Conservation (phyloP, 768 basidiomycete genomes). For the Austroboletus eburneus region DNA sequence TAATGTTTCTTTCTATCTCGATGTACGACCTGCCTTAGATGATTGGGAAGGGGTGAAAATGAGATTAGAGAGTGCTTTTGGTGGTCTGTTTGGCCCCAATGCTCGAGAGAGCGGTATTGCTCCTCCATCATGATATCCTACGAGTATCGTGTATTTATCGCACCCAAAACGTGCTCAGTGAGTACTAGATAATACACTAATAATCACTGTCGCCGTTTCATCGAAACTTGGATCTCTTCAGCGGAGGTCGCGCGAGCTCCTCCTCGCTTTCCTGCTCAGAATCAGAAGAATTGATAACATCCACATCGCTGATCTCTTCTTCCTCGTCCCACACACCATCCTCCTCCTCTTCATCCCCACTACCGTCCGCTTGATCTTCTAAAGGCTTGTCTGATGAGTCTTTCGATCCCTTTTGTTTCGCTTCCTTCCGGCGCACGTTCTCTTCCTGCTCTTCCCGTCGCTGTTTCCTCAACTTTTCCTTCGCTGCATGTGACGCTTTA, state of each 20-base stretch:
- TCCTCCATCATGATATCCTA: constrained; percentile 13
- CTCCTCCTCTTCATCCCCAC: constrained; percentile 39
- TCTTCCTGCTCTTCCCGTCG: constrained; percentile 86
- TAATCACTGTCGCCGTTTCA: constrained; percentile 45
- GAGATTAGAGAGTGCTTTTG: constrained; percentile 60
- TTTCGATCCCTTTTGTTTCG: constrained; percentile 25
- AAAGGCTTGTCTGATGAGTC: constrained; percentile 29
- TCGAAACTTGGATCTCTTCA: constrained; percentile 51
- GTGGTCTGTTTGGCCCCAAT: constrained; percentile 29
- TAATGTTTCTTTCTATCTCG: constrained; percentile 84
- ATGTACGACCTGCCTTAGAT: constrained; percentile 91
- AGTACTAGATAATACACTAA: constrained; percentile 12
- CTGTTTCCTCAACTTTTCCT: constrained; percentile 69
- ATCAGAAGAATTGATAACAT: constrained; percentile 41
- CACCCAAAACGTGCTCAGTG: constrained; percentile 1
- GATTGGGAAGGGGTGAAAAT: constrained; percentile 91
- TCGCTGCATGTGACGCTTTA: constrained; percentile 72
- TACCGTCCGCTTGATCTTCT: constrained; percentile 40
- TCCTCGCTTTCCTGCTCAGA: constrained; percentile 43
- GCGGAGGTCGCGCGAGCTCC: constrained; percentile 45
- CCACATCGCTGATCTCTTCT: constrained; percentile 59
- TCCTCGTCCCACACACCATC: constrained; percentile 51
- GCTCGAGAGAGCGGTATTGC: constrained; percentile 16
- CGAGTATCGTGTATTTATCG: constrained; percentile 9
- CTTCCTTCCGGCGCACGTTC: constrained; percentile 76